Evolutionary conservation across 805 yeast genomes (phyloP), one percentile per base, ranked within the genome.

Genomic region (Candida sithepensis): DNA sequence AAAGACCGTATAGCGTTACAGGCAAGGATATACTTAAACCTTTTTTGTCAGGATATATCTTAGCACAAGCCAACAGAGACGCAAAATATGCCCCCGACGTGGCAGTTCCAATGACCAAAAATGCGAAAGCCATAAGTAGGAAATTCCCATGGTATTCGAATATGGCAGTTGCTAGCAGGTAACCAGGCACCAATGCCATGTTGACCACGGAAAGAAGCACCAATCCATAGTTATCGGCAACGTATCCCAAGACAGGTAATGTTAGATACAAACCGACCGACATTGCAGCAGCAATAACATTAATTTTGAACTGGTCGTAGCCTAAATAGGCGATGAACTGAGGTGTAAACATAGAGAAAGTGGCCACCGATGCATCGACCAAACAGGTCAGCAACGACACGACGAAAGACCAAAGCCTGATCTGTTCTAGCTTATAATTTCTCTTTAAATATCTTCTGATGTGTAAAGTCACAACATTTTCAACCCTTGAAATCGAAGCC

Each of bases 21-120:
- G 98, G 98, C 41, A 85, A 75, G 45, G 94, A 84, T 38, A 91
- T 88, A 20, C 96, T 85, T 46, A 91, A 64, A 2, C 95, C 84
- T 49, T 88, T 86, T 42, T 73, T 73, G 36, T 78, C 68, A 0
- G 95, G 92, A 58, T 81, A 86, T 18, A 88, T 75, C 56, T 85
- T 81, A 2, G 96, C 94, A 68, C 96, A 88, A 2, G 92, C 84
- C 23, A 85, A 64, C 51, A 85, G 68, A 42, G 86, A 77, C 50
- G 84, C 75, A 57, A 85, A 85, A 65, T 82, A 85, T 41, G 85
- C 66, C 5, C 88, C 72, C 5, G 88, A 80, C 0, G 92, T 85
- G 12, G 88, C 88, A 50, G 78, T 68, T 1, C 92, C 92, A 47
- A 85, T 77, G 42, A 78, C 59, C 26, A 72, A 69, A 59, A 82